Conservation (phyloP, 208 protist genomes). For the Angomonas deanei region DNA sequence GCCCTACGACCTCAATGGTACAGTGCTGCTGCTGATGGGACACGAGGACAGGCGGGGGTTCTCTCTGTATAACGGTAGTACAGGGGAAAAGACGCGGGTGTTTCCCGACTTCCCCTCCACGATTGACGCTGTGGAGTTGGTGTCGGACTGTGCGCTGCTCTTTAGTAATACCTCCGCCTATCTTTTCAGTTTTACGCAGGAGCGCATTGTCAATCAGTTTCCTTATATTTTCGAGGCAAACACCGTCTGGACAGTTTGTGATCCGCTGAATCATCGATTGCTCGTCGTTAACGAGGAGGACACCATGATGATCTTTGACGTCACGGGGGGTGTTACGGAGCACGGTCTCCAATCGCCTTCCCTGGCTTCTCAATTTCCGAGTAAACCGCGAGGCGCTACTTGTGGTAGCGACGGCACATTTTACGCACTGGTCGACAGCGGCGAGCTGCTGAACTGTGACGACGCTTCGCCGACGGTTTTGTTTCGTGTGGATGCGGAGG, state of each 20-base stretch:
- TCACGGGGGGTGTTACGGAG: neutral
- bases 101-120: conserved; percentile 35
- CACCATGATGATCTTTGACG: neutral
- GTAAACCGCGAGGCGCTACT: neutral
- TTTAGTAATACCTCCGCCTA: conserved; percentile 16
- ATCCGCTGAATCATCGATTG: neutral
- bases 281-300: neutral
- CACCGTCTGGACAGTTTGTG: neutral
- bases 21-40: neutral
- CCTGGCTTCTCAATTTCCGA: neutral
- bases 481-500: neutral
- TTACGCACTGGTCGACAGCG: neutral
- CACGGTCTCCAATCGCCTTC: neutral
- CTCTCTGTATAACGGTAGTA: conserved; percentile 19
- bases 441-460: neutral
- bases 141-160: conserved; percentile 15
- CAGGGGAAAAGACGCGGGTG: conserved; percentile 24
- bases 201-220: neutral
- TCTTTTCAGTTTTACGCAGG: neutral
- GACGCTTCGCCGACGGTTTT: neutral
- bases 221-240: neutral
- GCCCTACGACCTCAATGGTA: too few species aligned
- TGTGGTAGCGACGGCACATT: neutral
- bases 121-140: conserved; percentile 5
- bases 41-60: neutral